phyloP scores from a whole-genome alignment of 495 filamentous ascomycete species.

The Niebla homalea region DNA sequence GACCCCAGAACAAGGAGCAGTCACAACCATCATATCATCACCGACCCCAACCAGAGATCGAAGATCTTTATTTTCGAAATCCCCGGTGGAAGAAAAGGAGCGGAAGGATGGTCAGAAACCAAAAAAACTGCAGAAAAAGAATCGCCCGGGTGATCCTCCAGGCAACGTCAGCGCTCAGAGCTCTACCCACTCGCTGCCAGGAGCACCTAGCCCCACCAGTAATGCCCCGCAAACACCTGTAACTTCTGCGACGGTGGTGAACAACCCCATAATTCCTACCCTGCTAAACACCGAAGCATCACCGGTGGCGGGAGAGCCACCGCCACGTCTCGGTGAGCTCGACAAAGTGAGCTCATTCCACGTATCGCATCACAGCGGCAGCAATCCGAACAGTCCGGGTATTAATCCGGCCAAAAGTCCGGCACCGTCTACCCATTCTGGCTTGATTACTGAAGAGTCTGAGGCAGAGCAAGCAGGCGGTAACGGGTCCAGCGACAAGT shows the following conservation, averaged over 20 bases:
- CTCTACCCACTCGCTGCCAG: constrained; percentile 57
- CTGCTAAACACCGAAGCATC: constrained; percentile 12
- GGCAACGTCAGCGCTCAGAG: constrained; percentile 69
- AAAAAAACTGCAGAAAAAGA: constrained; percentile 78
- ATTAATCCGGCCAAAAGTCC: constrained; percentile 51
- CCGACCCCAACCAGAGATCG: constrained; percentile 58
- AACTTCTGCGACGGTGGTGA: constrained; percentile 14
- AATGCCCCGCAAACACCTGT: constrained; percentile 18
- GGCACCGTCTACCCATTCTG: constrained; percentile 54
- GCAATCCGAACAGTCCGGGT: constrained; percentile 5
- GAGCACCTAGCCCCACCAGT: constrained; percentile 21
- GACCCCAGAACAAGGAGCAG: constrained; percentile 9
- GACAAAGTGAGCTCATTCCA: constrained; percentile 14
- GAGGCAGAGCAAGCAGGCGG: constrained; percentile 56
- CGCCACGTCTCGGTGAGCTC: constrained; percentile 15
- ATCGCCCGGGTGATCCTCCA: constrained; percentile 48
- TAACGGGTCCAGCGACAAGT: constrained; percentile 35
- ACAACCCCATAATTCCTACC: constrained; percentile 6
- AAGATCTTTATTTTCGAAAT: constrained; percentile 56
- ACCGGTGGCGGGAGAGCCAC: constrained; percentile 13
- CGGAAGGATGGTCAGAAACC: constrained; percentile 48
- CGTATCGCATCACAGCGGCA: constrained; percentile 12
- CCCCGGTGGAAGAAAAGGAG: constrained; percentile 46
- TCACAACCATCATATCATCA: constrained; percentile 27
- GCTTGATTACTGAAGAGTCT: constrained; percentile 57